Conservation (phyloP, 192 early-diverging fungal species). For the Endogone sp. region DNA sequence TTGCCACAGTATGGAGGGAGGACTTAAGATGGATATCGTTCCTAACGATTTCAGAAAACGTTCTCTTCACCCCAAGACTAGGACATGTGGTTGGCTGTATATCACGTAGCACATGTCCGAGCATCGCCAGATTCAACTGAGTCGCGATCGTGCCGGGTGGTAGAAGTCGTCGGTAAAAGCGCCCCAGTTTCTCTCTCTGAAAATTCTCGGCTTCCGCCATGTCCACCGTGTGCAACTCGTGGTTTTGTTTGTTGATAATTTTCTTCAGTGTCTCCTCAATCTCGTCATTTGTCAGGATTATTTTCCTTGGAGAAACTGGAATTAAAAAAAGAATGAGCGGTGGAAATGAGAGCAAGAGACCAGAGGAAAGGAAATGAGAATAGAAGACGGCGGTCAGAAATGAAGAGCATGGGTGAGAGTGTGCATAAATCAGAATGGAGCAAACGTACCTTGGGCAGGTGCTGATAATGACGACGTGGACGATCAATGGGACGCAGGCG, state of each 20-base stretch:
- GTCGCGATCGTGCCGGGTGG: slow-evolving; percentile 12
- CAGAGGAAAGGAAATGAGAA: too few relatives aligned
- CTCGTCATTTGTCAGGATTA: slow-evolving; percentile 3
- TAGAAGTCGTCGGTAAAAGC: slow-evolving; percentile 18
- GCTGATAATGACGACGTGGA: too few relatives aligned
- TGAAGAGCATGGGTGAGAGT: too few relatives aligned
- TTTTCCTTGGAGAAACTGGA: slow-evolving; percentile 4
- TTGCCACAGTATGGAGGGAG: slow-evolving; percentile 12
- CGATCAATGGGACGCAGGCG: too few relatives aligned
- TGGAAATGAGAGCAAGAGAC: too few relatives aligned
- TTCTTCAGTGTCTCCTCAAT: slow-evolving; percentile 5
- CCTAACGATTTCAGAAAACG: slow-evolving; percentile 15
- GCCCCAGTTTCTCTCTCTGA: slow-evolving; percentile 16
- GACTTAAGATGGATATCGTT: slow-evolving; percentile 1
- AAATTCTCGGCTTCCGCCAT: slow-evolving; percentile 6
- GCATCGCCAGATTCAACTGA: slow-evolving; percentile 18
- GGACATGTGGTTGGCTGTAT: slow-evolving; percentile 13
- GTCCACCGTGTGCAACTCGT: slow-evolving; percentile 6
- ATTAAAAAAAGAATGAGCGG: slow-evolving; percentile 4
- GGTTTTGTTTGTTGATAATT: slow-evolving; percentile 9
- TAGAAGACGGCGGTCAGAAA: too few relatives aligned
- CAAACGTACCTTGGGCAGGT: too few relatives aligned
- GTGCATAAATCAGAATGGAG: too few relatives aligned
- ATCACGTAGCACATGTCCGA: slow-evolving; percentile 14
- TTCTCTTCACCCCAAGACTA: slow-evolving; percentile 6